Percentiles rank a stretch among this genome's conserved stretches.
These are phyloP conservation scores for Pythium myriotylum DNA, from an alignment of 352 stramenopile species.

Conservation along the genomic window DNA sequence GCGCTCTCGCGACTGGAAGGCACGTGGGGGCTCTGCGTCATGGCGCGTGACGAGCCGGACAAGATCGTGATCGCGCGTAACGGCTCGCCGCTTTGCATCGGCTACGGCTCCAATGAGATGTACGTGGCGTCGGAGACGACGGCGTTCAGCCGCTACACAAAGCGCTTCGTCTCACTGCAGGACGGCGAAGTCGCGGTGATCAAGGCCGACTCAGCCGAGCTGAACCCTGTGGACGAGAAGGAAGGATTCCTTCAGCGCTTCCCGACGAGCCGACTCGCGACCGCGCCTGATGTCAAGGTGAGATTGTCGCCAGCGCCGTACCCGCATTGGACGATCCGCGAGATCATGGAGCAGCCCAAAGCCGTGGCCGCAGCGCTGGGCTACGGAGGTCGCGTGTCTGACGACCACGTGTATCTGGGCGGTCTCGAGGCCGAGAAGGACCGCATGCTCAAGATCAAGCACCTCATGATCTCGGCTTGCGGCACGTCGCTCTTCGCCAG, in stretches of 20 bases:
- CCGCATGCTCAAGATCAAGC: conserved; percentile 89
- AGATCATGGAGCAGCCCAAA: conserved; percentile 97
- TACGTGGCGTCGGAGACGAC: conserved; percentile 97
- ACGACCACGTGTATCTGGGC: conserved; percentile 94
- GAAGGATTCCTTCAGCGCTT: conserved; percentile 83
- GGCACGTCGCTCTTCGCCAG: conserved; percentile 95
- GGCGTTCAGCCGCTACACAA: conserved; percentile 94
- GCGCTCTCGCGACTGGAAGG: conserved; percentile 93
- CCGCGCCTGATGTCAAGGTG: conserved; percentile 94
- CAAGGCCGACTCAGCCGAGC: conserved; percentile 90
- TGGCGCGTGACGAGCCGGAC: conserved; percentile 90
- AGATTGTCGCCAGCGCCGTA: conserved; percentile 93
- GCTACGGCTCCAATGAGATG: conserved; percentile 92
- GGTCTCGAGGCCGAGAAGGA: conserved; percentile 93
- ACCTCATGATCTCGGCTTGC: conserved; percentile 95
- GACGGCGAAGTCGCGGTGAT: conserved; percentile 96
- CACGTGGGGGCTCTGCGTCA: conserved; percentile 96
- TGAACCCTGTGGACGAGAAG: conserved; percentile 88
- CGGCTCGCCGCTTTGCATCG: conserved; percentile 93
- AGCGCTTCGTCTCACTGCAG: conserved; percentile 98
- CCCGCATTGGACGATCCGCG: conserved; percentile 96
- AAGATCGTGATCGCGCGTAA: conserved; percentile 98
- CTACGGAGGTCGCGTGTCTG: conserved; percentile 93
- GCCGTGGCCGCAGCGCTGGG: conserved; percentile 93
- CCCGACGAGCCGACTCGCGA: conserved; percentile 88